Evolutionary conservation across 768 basidiomycete species (phyloP).

Genomic region (Mycena latifolia): DNA sequence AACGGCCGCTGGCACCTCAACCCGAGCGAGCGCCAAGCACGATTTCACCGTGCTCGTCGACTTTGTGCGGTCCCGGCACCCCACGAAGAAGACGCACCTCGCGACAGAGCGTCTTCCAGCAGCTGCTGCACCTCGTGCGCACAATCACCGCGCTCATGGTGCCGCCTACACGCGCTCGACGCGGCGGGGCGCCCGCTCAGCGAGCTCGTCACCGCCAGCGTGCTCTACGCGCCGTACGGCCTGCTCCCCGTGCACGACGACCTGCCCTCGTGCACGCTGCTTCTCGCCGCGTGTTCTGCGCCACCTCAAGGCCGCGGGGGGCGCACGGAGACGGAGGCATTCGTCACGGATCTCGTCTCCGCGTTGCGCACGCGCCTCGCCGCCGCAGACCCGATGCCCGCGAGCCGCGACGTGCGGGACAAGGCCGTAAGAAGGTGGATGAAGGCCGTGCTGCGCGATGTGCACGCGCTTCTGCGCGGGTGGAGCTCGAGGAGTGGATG

Average conservation of each 20-base stretch:
- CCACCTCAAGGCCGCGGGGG: not conserved
- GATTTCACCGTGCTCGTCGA: constrained; percentile 18
- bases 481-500: constrained; percentile 35
- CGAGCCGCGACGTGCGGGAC: constrained; percentile 27
- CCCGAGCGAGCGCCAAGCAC: constrained; percentile 13
- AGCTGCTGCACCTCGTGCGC: constrained; percentile 31
- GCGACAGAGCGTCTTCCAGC: constrained; percentile 27
- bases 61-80: constrained; percentile 28
- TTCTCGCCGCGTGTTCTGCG: too few relatives aligned
- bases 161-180: constrained; percentile 8
- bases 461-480: constrained; percentile 27
- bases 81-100: constrained; percentile 27
- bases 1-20: constrained; percentile 8
- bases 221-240: constrained; percentile 25
- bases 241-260: constrained; percentile 3
- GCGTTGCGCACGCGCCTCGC: constrained; percentile 15
- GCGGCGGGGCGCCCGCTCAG: not conserved
- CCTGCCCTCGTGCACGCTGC: too few relatives aligned
- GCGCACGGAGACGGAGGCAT: not conserved
- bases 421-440: constrained; percentile 33
- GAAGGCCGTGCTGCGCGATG: constrained; percentile 21
- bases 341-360: constrained; percentile 15
- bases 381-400: constrained; percentile 24
- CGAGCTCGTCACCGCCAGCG: not conserved
- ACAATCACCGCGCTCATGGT: constrained; percentile 31